These are phyloP conservation scores for Fraxinus pennsylvanica DNA, from an alignment of 257 asterid genomes.

Conservation along the genomic window DNA sequence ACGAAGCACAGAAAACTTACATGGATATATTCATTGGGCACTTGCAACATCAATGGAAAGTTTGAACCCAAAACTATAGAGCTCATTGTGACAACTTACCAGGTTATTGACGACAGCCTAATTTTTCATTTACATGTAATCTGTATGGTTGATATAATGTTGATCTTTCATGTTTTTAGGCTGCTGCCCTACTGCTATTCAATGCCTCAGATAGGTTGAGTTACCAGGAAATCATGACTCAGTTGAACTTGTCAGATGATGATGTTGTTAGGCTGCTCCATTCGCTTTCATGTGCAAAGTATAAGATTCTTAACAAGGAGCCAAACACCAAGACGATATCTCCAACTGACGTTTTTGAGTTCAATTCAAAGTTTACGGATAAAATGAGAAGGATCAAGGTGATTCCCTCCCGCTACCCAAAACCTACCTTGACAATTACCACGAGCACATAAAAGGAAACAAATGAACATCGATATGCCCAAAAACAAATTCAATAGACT, in stretches of 20 bases:
- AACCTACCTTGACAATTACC: not conserved
- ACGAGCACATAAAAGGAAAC: not conserved
- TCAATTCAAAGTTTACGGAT: slow-evolving; percentile 89
- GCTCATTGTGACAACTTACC: slow-evolving; percentile 88
- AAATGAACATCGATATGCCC: not conserved
- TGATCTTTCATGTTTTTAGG: slow-evolving; percentile 45
- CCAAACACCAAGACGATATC: slow-evolving; percentile 83
- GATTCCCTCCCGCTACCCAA: not conserved
- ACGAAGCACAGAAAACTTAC: slow-evolving; percentile 97
- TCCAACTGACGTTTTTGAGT: slow-evolving; percentile 80
- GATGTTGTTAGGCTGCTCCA: slow-evolving; percentile 94
- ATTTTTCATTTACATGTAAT: slow-evolving; percentile 12
- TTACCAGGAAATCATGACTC: slow-evolving; percentile 87
- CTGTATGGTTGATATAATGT: not conserved
- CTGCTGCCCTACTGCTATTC: slow-evolving; percentile 83
- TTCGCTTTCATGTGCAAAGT: slow-evolving; percentile 97
- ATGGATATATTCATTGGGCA: slow-evolving; percentile 94
- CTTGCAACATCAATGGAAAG: slow-evolving; percentile 88
- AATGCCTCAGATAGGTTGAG: slow-evolving; percentile 84
- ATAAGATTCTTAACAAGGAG: slow-evolving; percentile 87
- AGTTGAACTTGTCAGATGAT: slow-evolving; percentile 84
- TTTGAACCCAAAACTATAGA: slow-evolving; percentile 88
- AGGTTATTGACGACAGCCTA: slow-evolving; percentile 49
- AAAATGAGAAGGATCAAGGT: slow-evolving; percentile 98
- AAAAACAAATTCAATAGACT: not conserved